Conservation (phyloP, 2,329 filamentous ascomycete genomes). For the Trichophyton mentagrophytes region DNA sequence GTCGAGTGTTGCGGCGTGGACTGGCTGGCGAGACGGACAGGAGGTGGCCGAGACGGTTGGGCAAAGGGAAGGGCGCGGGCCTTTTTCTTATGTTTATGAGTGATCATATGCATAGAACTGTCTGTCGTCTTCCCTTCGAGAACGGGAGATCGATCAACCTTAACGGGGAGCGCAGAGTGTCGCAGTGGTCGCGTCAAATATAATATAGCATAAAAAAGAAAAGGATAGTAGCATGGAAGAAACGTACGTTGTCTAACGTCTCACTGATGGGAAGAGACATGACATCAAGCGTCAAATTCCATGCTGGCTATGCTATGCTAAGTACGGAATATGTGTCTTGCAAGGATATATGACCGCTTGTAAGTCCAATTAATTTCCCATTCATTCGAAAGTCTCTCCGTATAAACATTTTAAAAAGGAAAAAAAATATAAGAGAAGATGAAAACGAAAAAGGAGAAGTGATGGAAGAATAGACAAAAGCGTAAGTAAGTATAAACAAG, state of each 20-base stretch:
- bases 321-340: background rate
- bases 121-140: background rate
- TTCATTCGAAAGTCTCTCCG: background rate
- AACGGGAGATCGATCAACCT: conserved; percentile 3
- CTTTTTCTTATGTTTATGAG: background rate
- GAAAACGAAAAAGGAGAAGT: background rate
- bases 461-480: background rate
- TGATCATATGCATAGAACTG: background rate
- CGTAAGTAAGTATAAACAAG: conserved; percentile 1
- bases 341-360: background rate
- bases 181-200: background rate
- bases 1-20: background rate
- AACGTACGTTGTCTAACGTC: background rate
- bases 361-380: background rate
- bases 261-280: background rate
- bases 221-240: background rate
- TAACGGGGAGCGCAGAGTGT: background rate
- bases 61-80: background rate
- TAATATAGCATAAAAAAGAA: no score
- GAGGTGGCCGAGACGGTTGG: background rate
- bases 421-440: background rate
- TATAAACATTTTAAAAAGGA: background rate
- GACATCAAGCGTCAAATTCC: background rate
- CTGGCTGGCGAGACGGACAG: background rate
- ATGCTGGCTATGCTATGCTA: background rate